A percentile compares a stretch with the other conserved stretches of the same genome.
Evolutionary conservation across 176 grass and related monocot genomes (phyloP).

Genomic region (Ampelocalamus luodianensis): DNA sequence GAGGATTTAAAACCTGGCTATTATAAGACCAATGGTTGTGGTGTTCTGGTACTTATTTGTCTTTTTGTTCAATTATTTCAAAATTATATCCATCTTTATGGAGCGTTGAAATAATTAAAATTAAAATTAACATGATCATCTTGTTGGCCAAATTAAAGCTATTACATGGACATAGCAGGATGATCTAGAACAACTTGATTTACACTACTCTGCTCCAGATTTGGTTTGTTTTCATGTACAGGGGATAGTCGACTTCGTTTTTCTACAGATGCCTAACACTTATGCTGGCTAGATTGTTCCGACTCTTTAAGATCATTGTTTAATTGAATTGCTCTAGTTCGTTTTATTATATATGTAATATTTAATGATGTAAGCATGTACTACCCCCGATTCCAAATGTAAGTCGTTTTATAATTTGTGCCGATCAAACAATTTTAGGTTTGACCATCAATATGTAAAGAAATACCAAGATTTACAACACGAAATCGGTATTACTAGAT

Average conservation of each 20-base stretch:
- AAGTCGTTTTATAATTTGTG: too few species aligned
- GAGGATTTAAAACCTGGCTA: background rate
- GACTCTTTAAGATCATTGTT: background rate
- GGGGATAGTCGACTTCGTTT: background rate
- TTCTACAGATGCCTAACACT: background rate
- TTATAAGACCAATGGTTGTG: background rate
- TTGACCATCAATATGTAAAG: too few species aligned
- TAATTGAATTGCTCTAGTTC: background rate
- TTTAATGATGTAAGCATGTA: background rate
- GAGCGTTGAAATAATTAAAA: background rate
- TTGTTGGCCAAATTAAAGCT: background rate
- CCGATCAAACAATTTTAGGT: too few species aligned
- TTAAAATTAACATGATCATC: background rate
- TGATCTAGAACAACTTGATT: background rate
- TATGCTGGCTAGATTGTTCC: conserved; percentile 10
- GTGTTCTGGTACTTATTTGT: background rate
- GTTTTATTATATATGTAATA: background rate
- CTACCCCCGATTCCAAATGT: too few species aligned
- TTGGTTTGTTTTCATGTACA: conserved; percentile 12
- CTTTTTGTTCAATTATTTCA: background rate
- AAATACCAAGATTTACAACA: too few species aligned
- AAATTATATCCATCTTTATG: background rate
- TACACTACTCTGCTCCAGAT: background rate
- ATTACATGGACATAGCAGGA: background rate
- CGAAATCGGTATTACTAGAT: too few species aligned